Conservation (phyloP, 2,329 filamentous ascomycete genomes). For the Boeremia lycopersici region DNA sequence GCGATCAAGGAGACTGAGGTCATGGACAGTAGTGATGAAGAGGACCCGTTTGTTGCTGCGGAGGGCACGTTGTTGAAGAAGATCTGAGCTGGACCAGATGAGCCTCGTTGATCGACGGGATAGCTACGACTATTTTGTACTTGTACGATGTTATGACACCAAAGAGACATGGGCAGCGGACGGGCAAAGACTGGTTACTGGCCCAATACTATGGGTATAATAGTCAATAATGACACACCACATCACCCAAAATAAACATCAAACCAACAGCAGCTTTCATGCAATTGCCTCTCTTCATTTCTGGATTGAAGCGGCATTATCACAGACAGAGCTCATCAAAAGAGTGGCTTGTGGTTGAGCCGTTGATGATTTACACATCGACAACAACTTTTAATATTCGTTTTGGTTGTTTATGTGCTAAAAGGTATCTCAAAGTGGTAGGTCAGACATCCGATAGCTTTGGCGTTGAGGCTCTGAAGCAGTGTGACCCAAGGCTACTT, state of each 20-base stretch:
- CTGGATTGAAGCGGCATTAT: not conserved
- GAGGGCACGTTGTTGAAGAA: conserved; percentile 8
- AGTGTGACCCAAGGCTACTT: conserved; percentile 2
- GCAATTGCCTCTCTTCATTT: no score
- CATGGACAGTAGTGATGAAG: conserved; percentile 6
- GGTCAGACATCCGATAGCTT: conserved; percentile 1
- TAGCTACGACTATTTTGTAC: conserved; percentile 3
- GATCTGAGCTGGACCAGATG: not conserved
- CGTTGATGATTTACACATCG: not conserved
- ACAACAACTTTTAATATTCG: not conserved
- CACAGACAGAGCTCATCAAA: not conserved
- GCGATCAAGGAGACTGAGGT: conserved; percentile 7
- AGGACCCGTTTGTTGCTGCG: conserved; percentile 12
- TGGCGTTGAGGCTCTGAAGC: conserved; percentile 8
- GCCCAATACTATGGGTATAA: conserved; percentile 4
- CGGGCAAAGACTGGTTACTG: not conserved
- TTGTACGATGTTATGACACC: conserved; percentile 13
- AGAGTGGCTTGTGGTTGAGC: not conserved
- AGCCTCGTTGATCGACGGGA: not conserved
- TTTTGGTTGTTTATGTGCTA: not conserved
- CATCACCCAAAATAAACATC: not conserved
- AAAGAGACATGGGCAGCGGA: not conserved
- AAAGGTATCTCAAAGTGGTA: not conserved
- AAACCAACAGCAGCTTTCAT: not conserved
- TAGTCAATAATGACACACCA: conserved; percentile 3